These are phyloP conservation scores for Thelonectria discophora DNA, from an alignment of 2,329 filamentous ascomycete genomes.

Conservation along the genomic window DNA sequence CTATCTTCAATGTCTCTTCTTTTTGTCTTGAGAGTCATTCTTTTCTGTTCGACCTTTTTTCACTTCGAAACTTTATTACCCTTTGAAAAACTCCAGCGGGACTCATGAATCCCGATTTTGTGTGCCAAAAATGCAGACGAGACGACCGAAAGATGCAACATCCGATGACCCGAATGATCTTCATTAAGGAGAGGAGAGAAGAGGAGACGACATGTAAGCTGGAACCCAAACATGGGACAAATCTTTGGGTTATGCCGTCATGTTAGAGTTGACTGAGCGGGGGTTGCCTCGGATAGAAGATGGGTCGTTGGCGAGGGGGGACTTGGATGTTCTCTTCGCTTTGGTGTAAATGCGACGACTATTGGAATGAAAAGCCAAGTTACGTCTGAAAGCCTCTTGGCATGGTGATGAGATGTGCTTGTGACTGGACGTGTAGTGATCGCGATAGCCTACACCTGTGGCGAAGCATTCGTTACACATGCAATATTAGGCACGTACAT, in stretches of 20 bases:
- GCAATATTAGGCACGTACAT: too few species aligned
- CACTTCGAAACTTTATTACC: constrained; percentile 32
- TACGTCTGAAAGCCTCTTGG: constrained; percentile 5
- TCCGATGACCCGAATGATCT: constrained; percentile 12
- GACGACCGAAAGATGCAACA: constrained; percentile 1
- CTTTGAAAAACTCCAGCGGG: constrained; percentile 16
- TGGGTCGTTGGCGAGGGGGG: constrained; percentile 32
- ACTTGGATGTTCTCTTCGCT: constrained; percentile 25
- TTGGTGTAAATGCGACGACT: constrained; percentile 40
- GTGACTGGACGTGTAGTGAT: too few species aligned
- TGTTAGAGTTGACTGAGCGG: constrained; percentile 10
- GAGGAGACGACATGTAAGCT: constrained; percentile 4
- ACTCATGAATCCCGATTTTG: constrained; percentile 20
- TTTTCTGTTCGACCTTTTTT: constrained; percentile 23
- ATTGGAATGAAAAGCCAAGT: constrained; percentile 38
- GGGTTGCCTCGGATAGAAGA: constrained; percentile 15
- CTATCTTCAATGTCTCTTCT: constrained; percentile 39
- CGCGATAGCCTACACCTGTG: too few species aligned
- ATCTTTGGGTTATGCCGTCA: constrained; percentile 10
- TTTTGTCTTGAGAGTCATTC: constrained; percentile 36
- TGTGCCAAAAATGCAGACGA: constrained; percentile 19
- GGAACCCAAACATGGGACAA: constrained; percentile 26
- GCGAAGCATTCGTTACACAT: too few species aligned
- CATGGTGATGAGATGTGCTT: too few species aligned
- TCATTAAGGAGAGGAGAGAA: constrained; percentile 5